A percentile compares a stretch with the other conserved stretches of the same genome.
phyloP scores from a whole-genome alignment of 306 rosid species.

The Sicyos edulis region DNA sequence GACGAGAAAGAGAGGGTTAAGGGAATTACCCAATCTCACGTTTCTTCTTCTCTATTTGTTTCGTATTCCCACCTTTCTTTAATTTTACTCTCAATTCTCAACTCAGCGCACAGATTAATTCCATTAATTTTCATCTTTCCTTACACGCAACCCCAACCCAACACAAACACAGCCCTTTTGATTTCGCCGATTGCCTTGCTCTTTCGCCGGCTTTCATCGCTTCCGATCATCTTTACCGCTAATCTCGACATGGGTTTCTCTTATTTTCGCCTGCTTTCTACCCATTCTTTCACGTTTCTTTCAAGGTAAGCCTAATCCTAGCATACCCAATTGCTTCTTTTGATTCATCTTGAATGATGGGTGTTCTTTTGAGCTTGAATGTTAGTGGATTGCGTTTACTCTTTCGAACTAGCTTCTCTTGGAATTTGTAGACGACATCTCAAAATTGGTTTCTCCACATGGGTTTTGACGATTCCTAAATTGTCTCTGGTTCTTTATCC shows the following conservation, averaged over 20 bases:
- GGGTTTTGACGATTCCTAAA: not conserved
- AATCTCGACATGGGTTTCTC: not conserved
- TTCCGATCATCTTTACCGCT: not conserved
- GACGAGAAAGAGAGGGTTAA: conserved; percentile 2
- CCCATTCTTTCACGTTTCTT: conserved; percentile 15
- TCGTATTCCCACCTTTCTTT: not conserved
- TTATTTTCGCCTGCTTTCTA: not conserved
- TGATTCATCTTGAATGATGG: not conserved
- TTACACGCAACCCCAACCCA: conserved; percentile 15
- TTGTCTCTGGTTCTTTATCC: not conserved
- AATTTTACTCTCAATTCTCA: not conserved
- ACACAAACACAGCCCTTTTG: not conserved
- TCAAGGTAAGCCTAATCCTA: conserved; percentile 4
- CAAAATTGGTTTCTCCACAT: not conserved
- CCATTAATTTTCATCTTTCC: not conserved
- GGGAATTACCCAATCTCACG: conserved; percentile 11
- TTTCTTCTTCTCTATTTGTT: not conserved
- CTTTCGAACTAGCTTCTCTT: not conserved
- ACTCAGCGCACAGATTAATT: not conserved
- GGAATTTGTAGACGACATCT: not conserved
- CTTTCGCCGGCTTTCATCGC: not conserved
- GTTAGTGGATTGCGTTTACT: not conserved
- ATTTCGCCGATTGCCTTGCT: not conserved
- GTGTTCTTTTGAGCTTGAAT: not conserved
- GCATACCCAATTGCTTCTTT: conserved; percentile 1